Conservation (phyloP, 352 stramenopile genomes). For the Salisapilia sapeloensis region DNA sequence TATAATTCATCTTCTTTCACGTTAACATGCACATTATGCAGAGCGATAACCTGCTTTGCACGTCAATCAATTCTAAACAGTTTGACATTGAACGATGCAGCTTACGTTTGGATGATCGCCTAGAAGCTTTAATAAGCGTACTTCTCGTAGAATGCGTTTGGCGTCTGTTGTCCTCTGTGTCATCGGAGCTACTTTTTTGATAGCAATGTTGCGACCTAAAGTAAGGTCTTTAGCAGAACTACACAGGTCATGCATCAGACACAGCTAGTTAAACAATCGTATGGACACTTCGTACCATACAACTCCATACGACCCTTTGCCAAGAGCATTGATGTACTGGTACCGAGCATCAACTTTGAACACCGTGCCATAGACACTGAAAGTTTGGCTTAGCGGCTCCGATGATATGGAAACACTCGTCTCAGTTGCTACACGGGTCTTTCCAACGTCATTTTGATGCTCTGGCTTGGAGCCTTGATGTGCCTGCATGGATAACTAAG, state of each 20-base stretch:
- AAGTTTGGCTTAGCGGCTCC: too few relatives aligned
- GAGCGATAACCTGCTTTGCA: conserved; percentile 45
- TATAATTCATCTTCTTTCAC: conserved; percentile 88
- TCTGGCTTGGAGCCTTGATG: too few relatives aligned
- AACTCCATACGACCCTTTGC: conserved; percentile 85
- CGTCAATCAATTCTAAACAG: not conserved
- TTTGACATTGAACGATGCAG: not conserved
- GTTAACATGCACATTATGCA: conserved; percentile 74
- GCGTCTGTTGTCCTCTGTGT: conserved; percentile 56
- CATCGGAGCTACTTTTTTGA: conserved; percentile 86
- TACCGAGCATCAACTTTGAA: conserved; percentile 78
- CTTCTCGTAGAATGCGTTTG: conserved; percentile 81
- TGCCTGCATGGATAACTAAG: too few relatives aligned
- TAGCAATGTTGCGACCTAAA: conserved; percentile 68
- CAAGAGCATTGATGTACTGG: conserved; percentile 73
- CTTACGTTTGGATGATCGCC: conserved; percentile 74
- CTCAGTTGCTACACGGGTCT: too few relatives aligned
- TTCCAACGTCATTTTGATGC: too few relatives aligned
- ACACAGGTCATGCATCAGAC: not conserved
- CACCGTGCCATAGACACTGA: conserved; percentile 66
- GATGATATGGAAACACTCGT: too few relatives aligned
- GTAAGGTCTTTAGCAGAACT: conserved; percentile 61
- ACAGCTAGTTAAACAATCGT: not conserved
- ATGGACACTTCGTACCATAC: conserved; percentile 34
- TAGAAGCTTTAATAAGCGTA: conserved; percentile 75